Conservation (phyloP, 1,284 basidiomycete genomes). For the Cutaneotrichosporon sp. region DNA sequence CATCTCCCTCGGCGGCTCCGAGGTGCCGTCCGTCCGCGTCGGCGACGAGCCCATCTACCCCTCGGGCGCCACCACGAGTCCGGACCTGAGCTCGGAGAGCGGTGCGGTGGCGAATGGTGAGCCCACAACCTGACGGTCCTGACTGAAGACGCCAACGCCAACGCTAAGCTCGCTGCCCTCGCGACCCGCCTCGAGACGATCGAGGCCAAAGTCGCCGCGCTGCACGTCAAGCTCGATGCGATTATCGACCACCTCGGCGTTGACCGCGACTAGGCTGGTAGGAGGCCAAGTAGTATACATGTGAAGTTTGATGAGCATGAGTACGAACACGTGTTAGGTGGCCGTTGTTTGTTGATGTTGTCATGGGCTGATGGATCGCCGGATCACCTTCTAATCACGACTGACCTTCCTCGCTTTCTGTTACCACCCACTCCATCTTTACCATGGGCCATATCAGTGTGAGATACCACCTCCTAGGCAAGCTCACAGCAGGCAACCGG, state of each 20-base stretch:
- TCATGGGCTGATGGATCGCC: neutral
- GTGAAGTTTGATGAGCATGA: neutral
- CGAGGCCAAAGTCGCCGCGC: neutral
- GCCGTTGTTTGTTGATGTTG: neutral
- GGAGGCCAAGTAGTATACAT: neutral
- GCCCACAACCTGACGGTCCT: neutral
- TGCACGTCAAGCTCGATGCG: neutral
- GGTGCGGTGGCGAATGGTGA: neutral
- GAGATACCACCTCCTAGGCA: neutral
- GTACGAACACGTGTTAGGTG: neutral
- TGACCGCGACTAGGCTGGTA: neutral
- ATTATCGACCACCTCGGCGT: constrained; percentile 2
- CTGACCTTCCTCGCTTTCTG: neutral
- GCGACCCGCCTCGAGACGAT: neutral
- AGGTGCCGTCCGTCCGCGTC: neutral
- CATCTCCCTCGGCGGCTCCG: neutral
- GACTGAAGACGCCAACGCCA: neutral
- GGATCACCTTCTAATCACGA: neutral
- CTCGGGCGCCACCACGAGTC: neutral
- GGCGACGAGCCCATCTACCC: neutral
- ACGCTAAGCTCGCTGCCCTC: neutral
- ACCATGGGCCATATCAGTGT: neutral
- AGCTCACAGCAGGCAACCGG: neutral
- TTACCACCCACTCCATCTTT: neutral
- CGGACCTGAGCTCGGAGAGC: neutral